Conservation (phyloP, 2,329 filamentous ascomycete genomes). For the Aureobasidium leucospermi region DNA sequence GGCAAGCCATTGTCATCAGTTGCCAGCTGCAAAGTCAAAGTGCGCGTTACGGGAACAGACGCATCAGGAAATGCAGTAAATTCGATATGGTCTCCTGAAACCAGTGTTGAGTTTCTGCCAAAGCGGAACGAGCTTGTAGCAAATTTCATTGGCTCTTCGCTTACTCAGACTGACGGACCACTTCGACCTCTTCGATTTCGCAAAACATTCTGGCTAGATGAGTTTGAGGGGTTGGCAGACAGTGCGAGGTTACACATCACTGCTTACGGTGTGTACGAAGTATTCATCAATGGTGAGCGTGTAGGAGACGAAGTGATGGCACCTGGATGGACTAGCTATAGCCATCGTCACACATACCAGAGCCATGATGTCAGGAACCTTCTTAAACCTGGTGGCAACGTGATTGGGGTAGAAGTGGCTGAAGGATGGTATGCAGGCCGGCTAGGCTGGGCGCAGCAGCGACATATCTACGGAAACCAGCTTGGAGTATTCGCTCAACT, state of each 20-base stretch:
- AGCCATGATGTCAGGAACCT: conserved; percentile 44
- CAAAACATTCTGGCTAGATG: conserved; percentile 27
- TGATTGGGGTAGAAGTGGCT: conserved; percentile 36
- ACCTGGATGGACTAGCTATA: conserved; percentile 48
- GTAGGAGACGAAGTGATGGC: conserved; percentile 33
- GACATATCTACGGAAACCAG: conserved; percentile 35
- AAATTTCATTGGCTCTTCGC: conserved; percentile 10
- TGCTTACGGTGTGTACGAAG: conserved; percentile 39
- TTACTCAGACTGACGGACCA: background rate
- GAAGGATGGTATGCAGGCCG: conserved; percentile 46
- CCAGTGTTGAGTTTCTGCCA: background rate
- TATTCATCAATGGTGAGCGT: conserved; percentile 39
- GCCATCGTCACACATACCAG: conserved; percentile 45
- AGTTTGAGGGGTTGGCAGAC: background rate
- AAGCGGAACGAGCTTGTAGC: background rate
- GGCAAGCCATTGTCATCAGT: background rate
- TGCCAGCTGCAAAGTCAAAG: conserved; percentile 6
- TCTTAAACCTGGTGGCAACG: conserved; percentile 31
- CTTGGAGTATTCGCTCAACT: conserved; percentile 36
- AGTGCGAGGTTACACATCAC: conserved; percentile 43
- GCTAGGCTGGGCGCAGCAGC: conserved; percentile 27
- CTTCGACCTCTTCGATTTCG: conserved; percentile 23
- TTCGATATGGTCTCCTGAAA: conserved; percentile 9
- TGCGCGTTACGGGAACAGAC: conserved; percentile 1
- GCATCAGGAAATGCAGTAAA: background rate